Percentiles rank a stretch among this genome's conserved stretches.
Evolutionary conservation across 306 rosid species (phyloP).

Genomic region (Prunus salicina): DNA sequence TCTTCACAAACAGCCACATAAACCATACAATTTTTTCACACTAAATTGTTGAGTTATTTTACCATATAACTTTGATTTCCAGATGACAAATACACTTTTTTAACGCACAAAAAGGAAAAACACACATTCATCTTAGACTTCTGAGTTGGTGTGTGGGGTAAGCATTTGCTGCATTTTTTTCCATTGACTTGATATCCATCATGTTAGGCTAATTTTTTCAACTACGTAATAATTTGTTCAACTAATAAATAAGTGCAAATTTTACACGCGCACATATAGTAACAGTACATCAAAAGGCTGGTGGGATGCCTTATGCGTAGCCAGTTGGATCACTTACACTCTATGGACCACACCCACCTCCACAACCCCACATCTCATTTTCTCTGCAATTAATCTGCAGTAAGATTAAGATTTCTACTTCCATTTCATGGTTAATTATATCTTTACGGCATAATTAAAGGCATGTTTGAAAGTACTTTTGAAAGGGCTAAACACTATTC

Average conservation of each 20-base stretch:
- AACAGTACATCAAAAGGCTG: background rate
- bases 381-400: too few species aligned
- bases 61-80: too few species aligned
- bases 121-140: too few species aligned
- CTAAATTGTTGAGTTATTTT: background rate
- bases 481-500: too few species aligned
- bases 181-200: slow-evolving; percentile 15
- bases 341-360: slow-evolving; percentile 20
- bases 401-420: too few species aligned
- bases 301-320: slow-evolving; percentile 6
- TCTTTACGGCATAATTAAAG: too few species aligned
- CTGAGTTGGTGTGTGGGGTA: slow-evolving; percentile 1
- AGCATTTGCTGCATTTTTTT: background rate
- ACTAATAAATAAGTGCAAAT: slow-evolving; percentile 12
- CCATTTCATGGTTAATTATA: too few species aligned
- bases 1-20: background rate
- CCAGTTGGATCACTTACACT: slow-evolving; percentile 16
- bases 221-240: slow-evolving; percentile 22
- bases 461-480: too few species aligned
- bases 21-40: background rate
- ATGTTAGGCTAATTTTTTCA: slow-evolving; percentile 12
- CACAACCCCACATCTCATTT: background rate
- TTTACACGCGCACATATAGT: slow-evolving; percentile 20
- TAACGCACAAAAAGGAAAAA: too few species aligned
- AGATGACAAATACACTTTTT: too few species aligned